Evolutionary conservation across 805 yeast genomes (phyloP), one percentile per base, ranked within the genome.

Genomic region (Priceomyces melissophilus): DNA sequence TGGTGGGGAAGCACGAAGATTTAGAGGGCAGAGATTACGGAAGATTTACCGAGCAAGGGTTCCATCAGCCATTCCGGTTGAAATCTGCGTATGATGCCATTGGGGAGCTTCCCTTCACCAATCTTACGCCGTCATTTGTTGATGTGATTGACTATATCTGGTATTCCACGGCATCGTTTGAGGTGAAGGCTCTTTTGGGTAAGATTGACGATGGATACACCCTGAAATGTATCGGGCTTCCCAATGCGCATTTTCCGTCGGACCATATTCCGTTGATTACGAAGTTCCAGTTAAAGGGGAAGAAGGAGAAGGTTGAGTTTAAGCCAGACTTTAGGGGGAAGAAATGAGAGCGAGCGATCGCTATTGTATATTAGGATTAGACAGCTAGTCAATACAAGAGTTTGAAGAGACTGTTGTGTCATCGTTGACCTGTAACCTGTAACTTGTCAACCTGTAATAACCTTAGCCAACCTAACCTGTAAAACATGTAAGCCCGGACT

Each of bases 131-230:
- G 20, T 81, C 84, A 28, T 93, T 93, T 65, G 88, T 95, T 1
- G 89, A 88, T 55, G 90, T 83, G 31, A 87, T 93, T 65, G 99
- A 93, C 67, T 93, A 93, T 60, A 82, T 93, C 43, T 95, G 98
- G 96, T 89, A 86, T 64, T 80, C 96, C 2, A 85, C 96, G 7
- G 73, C 81, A 10, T 72, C 81, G n/a, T 70, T 93, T 46, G 78
- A 82, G 42, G 96, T 93, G 7, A 81, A 81, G 51, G 97, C 96
- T 7, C 67, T 93, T 53, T 69, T 91, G 40, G 98, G 96, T 20
- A 79, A 81, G 52, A 79, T 90, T 32, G 97, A 91, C 59, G 73
- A 73, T 35, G 85, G 84, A 3, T 93, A 93, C 60, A 73, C 83
- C 35, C 69, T 76, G 41, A 82, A 82, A 50, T 81, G 81, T 46